phyloP scores from a whole-genome alignment of 2,329 filamentous ascomycete genomes.

The Nannizzia gypsea region DNA sequence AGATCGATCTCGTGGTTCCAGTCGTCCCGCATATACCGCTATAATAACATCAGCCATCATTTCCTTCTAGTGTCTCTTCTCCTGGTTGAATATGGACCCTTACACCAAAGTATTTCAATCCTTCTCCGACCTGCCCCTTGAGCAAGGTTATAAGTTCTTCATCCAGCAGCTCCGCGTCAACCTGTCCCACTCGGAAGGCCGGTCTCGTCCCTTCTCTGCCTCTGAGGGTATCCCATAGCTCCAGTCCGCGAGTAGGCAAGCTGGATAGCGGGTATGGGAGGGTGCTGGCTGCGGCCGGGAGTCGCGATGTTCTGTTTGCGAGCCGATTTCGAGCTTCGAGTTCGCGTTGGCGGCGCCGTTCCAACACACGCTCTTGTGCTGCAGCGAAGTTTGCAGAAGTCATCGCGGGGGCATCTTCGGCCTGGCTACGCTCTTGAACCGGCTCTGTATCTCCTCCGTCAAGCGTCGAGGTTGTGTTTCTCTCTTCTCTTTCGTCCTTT shows the following conservation, averaged over 20 bases:
- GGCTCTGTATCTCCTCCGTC: not conserved
- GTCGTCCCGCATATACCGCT: slow-evolving; percentile 63
- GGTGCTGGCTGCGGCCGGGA: slow-evolving; percentile 43
- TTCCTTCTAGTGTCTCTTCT: not conserved
- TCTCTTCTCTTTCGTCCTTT: not conserved
- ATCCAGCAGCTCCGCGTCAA: slow-evolving; percentile 89
- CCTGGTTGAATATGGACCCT: slow-evolving; percentile 19
- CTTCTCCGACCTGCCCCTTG: slow-evolving; percentile 75
- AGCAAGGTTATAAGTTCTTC: slow-evolving; percentile 82
- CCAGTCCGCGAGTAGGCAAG: slow-evolving; percentile 34
- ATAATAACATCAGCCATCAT: slow-evolving; percentile 7
- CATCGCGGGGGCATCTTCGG: slow-evolving; percentile 36
- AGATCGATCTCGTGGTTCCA: slow-evolving; percentile 79
- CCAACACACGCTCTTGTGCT: slow-evolving; percentile 75
- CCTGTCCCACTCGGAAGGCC: slow-evolving; percentile 85
- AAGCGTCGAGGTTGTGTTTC: not conserved
- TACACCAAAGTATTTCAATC: slow-evolving; percentile 72
- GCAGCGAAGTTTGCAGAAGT: slow-evolving; percentile 64
- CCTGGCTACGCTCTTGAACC: not conserved
- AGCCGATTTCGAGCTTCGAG: slow-evolving; percentile 49
- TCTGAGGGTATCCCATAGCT: slow-evolving; percentile 57
- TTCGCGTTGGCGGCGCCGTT: slow-evolving; percentile 66
- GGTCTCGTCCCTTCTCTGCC: slow-evolving; percentile 69
- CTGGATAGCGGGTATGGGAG: slow-evolving; percentile 53
- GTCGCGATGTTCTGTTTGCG: slow-evolving; percentile 35